These are phyloP conservation scores for Penicillium egyptiacum DNA, from an alignment of 495 filamentous ascomycete species.

Conservation along the genomic window DNA sequence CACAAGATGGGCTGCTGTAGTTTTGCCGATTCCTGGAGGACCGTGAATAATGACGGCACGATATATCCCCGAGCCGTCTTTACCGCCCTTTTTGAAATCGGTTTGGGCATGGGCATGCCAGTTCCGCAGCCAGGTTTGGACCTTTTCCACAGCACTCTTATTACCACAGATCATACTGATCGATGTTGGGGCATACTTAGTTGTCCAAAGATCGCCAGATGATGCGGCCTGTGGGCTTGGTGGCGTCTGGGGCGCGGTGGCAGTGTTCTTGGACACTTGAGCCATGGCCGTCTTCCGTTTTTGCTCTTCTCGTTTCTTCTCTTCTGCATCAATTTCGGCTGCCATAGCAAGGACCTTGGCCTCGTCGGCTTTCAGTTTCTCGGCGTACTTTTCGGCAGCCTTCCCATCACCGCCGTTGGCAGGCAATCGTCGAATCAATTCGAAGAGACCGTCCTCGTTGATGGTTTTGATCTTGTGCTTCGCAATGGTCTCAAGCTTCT, in stretches of 20 bases:
- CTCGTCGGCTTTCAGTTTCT: conserved; percentile 79
- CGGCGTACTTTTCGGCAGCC: conserved; percentile 78
- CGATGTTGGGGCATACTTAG: conserved; percentile 86
- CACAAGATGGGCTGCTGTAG: conserved; percentile 91
- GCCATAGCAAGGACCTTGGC: conserved; percentile 75
- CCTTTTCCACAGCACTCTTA: conserved; percentile 83
- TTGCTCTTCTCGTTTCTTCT: conserved; percentile 49
- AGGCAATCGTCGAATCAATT: conserved; percentile 79
- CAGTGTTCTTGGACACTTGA: conserved; percentile 19
- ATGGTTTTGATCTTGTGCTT: conserved; percentile 81
- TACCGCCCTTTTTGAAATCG: conserved; percentile 73
- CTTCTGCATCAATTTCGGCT: conserved; percentile 72
- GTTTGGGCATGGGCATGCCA: conserved; percentile 74
- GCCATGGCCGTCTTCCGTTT: conserved; percentile 39
- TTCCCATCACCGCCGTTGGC: conserved; percentile 83
- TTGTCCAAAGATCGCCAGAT: conserved; percentile 79
- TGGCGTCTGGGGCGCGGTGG: conserved; percentile 21
- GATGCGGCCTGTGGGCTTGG: conserved; percentile 28
- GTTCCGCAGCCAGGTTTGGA: conserved; percentile 80
- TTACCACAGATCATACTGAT: conserved; percentile 93
- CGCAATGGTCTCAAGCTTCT: conserved; percentile 85
- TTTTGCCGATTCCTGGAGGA: conserved; percentile 96
- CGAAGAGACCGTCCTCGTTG: conserved; percentile 87
- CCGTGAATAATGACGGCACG: conserved; percentile 91
- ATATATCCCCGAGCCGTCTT: conserved; percentile 74